phyloP scores from a whole-genome alignment of 495 filamentous ascomycete species.

The Penicillium nucicola region DNA sequence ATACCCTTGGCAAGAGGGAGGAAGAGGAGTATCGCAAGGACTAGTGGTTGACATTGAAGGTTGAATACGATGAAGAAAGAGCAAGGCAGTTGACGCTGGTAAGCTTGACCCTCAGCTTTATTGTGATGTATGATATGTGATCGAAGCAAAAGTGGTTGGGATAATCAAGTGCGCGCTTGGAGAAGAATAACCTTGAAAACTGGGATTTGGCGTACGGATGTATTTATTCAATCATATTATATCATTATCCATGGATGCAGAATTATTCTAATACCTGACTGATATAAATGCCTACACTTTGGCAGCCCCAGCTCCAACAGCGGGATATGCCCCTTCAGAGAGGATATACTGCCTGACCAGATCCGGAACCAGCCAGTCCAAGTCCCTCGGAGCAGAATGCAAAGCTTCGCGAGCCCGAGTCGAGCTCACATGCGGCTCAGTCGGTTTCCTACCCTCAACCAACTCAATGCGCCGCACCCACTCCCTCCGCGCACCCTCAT shows the following conservation, averaged over 20 bases:
- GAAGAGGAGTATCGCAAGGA: constrained; percentile 41
- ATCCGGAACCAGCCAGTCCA: constrained; percentile 62
- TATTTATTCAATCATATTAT: constrained; percentile 1
- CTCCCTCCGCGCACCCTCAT: constrained; percentile 55
- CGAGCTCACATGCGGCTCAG: constrained; percentile 65
- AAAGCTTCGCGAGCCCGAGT: constrained; percentile 72
- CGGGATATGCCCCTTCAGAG: constrained; percentile 33
- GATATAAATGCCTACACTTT: neutral
- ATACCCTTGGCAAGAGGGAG: constrained; percentile 59
- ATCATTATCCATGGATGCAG: neutral
- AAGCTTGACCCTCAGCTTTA: too few species aligned
- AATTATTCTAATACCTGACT: neutral
- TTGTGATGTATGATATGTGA: constrained; percentile 18
- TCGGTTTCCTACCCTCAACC: constrained; percentile 56
- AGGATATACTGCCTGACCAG: constrained; percentile 59
- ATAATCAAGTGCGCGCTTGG: neutral
- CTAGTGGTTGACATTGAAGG: constrained; percentile 10
- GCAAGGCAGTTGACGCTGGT: neutral
- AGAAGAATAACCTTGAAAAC: neutral
- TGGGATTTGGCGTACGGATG: constrained; percentile 1
- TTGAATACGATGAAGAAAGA: neutral
- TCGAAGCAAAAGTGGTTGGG: neutral
- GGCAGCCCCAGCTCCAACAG: neutral
- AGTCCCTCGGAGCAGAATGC: constrained; percentile 46
- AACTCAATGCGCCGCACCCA: constrained; percentile 74